Conservation (phyloP, 2,329 filamentous ascomycete species). For the Aphanoascus verrucosus region DNA sequence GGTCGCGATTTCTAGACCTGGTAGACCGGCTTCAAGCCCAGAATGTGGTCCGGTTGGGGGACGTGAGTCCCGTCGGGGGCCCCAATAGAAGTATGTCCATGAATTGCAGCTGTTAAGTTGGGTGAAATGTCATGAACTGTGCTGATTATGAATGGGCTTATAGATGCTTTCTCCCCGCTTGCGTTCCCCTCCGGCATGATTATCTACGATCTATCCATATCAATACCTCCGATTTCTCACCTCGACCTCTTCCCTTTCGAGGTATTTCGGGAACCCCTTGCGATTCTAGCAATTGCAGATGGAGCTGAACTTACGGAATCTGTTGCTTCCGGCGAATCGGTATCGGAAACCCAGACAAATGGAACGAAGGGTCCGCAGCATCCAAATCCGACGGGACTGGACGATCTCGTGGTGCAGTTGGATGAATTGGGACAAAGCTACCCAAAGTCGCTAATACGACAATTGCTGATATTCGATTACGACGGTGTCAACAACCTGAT, state of each 20-base stretch:
- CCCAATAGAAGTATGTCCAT: conserved; percentile 66
- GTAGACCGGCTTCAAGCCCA: conserved; percentile 66
- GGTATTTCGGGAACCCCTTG: conserved; percentile 71
- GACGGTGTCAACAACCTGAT: conserved; percentile 46
- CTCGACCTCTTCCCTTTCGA: conserved; percentile 79
- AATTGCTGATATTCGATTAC: conserved; percentile 71
- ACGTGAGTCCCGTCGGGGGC: conserved; percentile 73
- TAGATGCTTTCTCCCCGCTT: conserved; percentile 88
- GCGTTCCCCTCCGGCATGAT: conserved; percentile 78
- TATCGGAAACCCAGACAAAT: not conserved
- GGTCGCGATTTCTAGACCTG: conserved; percentile 67
- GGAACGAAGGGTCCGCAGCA: not conserved
- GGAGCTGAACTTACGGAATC: conserved; percentile 51
- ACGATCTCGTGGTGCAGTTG: conserved; percentile 49
- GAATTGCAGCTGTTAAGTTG: conserved; percentile 4
- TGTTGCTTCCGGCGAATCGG: conserved; percentile 3
- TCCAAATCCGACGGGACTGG: conserved; percentile 19
- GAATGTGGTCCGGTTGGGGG: conserved; percentile 71
- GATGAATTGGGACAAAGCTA: conserved; percentile 61
- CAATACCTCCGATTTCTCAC: conserved; percentile 68
- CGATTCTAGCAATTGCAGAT: conserved; percentile 76
- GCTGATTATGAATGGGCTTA: not conserved
- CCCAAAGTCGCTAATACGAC: conserved; percentile 65
- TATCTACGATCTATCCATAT: conserved; percentile 76
- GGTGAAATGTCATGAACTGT: not conserved